Percentiles rank a stretch among this genome's conserved stretches.
phyloP scores from a whole-genome alignment of 2,329 filamentous ascomycete species.

The Pestalotiopsis sp. region DNA sequence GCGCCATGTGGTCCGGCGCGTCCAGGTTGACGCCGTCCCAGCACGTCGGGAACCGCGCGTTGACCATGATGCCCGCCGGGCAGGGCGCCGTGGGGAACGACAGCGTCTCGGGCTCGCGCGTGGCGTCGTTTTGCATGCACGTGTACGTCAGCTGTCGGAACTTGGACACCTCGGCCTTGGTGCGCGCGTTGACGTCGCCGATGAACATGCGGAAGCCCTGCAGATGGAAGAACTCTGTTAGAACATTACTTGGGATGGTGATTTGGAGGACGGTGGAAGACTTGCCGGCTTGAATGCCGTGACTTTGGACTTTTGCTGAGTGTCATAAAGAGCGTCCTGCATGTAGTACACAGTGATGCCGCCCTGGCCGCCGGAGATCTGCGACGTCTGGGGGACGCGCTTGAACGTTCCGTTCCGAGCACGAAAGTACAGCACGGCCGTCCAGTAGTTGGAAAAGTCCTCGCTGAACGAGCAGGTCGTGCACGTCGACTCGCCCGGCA shows the following conservation, averaged over 20 bases:
- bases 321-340: slow-evolving; percentile 26
- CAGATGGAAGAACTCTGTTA: neutral
- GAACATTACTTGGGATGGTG: neutral
- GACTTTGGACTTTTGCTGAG: slow-evolving; percentile 28
- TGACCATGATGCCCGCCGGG: slow-evolving; percentile 47
- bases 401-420: slow-evolving; percentile 30
- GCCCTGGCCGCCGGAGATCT: slow-evolving; percentile 26
- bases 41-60: slow-evolving; percentile 58
- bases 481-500: slow-evolving; percentile 25
- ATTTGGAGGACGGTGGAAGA: slow-evolving; percentile 15
- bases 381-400: slow-evolving; percentile 29
- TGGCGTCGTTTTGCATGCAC: slow-evolving; percentile 24
- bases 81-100: slow-evolving; percentile 55
- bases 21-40: slow-evolving; percentile 56
- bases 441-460: slow-evolving; percentile 33
- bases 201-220: slow-evolving; percentile 51
- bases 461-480: slow-evolving; percentile 29
- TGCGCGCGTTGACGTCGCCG: slow-evolving; percentile 36
- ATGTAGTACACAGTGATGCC: slow-evolving; percentile 35
- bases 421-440: slow-evolving; percentile 26
- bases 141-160: slow-evolving; percentile 35
- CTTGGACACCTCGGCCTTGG: slow-evolving; percentile 28
- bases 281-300: slow-evolving; percentile 42
- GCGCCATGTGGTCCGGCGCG: slow-evolving; percentile 48
- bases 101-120: slow-evolving; percentile 43